Conservation (phyloP, 2,329 filamentous ascomycete species). For the Fonsecaea nubica region DNA sequence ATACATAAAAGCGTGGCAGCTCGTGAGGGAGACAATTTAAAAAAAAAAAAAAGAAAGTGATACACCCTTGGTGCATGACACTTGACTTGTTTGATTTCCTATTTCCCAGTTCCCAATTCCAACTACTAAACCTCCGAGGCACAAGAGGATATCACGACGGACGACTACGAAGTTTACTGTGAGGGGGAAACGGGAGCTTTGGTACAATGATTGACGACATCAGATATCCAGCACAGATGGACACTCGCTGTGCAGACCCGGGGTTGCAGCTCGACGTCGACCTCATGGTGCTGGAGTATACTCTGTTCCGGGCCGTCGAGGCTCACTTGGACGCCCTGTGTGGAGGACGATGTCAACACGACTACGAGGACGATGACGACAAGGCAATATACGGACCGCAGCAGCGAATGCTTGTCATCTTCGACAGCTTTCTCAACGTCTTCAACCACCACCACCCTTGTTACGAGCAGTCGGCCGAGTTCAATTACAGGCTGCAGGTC, state of each 20-base stretch:
- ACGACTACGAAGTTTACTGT: no score
- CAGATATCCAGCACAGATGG: conserved; percentile 20
- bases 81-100: no score
- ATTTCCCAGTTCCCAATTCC: no score
- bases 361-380: background rate
- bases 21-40: no score
- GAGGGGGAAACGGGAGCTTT: background rate
- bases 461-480: conserved; percentile 13
- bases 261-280: conserved; percentile 40
- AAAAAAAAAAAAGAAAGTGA: no score
- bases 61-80: no score
- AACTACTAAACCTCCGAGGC: no score
- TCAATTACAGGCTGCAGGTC: conserved; percentile 26
- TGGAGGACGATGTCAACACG: background rate
- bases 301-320: conserved; percentile 35
- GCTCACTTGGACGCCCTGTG: conserved; percentile 28
- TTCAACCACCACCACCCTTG: conserved; percentile 31
- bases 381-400: background rate
- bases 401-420: conserved; percentile 18
- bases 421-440: conserved; percentile 30
- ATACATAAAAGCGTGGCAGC: no score
- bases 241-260: conserved; percentile 37
- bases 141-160: no score
- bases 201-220: background rate
- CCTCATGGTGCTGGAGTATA: conserved; percentile 40